Evolutionary conservation across 202 grass and related monocot species (phyloP), one percentile per base, ranked within the genome.

Genomic region (Saccharum hybrid): DNA sequence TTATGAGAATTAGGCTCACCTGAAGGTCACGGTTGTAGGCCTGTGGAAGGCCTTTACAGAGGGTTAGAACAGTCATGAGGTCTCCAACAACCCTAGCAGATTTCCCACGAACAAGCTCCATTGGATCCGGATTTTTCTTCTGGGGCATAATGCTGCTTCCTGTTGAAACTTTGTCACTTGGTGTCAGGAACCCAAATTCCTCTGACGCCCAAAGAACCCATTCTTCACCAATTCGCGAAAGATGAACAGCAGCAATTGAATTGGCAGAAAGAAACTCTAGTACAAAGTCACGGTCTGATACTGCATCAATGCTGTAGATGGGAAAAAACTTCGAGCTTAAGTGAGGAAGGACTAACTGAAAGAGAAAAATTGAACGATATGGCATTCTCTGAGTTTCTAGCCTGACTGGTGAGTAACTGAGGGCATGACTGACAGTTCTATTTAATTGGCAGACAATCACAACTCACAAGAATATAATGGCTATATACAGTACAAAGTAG

Each of bases 141-240:
- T 98, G 96, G 73, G 96, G 96, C 96, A 98, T 98, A 62, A 98
- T 98, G 68, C 96, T 98, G 80, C 96, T 98, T 90, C 96, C 96
- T 16, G 96, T 98, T 69, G 96, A 98, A 69, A 98, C 96, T 14
- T 82, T 87, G 72, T 98, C 96, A 60, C 96, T 98, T 19, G 96
- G 96, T 67, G 81, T 98, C 76, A 94, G 76, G 71, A 98, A 98
- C 5, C 96, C 91, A 45, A 98, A 98, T 67, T 98, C 96, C 83
- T 98, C 96, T 39, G 96, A 98, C 69, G 96, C 93, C 96, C 96
- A 98, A 42, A 98, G 77, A 66, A 98, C 96, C 96, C 96, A 98
- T 82, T 98, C 96, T 92, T 98, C 96, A 68, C 93, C 96, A 73
- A 98, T 90, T 54, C 96, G 92, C 0, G 96, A 98, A 74, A 98